Evolutionary conservation across 1,284 basidiomycete species (phyloP).

Genomic region (Coniferiporia sulphurascens): DNA sequence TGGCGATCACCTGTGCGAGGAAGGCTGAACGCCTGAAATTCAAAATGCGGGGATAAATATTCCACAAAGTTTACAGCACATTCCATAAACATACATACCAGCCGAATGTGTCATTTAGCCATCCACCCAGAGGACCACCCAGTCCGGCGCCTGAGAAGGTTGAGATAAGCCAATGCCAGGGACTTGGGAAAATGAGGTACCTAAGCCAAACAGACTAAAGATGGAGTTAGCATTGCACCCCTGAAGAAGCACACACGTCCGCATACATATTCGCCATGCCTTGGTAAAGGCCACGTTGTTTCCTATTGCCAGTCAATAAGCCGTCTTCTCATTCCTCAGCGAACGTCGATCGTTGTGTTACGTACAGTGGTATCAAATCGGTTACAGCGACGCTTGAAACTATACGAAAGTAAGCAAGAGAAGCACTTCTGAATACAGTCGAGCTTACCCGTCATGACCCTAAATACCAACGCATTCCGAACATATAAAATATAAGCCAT

Average conservation of each 20-base stretch:
- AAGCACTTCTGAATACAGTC: slow-evolving; percentile 18
- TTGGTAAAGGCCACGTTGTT: slow-evolving; percentile 84
- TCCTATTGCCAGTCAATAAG: slow-evolving; percentile 39
- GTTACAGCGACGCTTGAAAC: slow-evolving; percentile 74
- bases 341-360: slow-evolving; percentile 20
- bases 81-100: slow-evolving; percentile 56
- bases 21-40: slow-evolving; percentile 58
- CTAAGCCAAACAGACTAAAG: slow-evolving; percentile 66
- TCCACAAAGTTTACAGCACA: slow-evolving; percentile 2
- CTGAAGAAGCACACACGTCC: slow-evolving; percentile 14
- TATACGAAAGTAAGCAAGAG: slow-evolving; percentile 29
- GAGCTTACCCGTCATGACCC: slow-evolving; percentile 74
- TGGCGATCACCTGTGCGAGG: slow-evolving; percentile 52
- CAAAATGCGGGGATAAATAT: slow-evolving; percentile 11
- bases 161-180: neutral
- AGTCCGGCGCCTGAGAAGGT: slow-evolving; percentile 48
- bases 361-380: slow-evolving; percentile 79
- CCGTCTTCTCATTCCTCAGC: neutral
- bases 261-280: slow-evolving; percentile 82
- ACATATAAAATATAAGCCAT: slow-evolving; percentile 20
- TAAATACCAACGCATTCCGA: slow-evolving; percentile 26
- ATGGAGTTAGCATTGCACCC: slow-evolving; percentile 8
- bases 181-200: slow-evolving; percentile 25
- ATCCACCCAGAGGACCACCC: slow-evolving; percentile 89
- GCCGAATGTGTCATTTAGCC: slow-evolving; percentile 77